These are phyloP conservation scores for Vitis hybrid DNA, from an alignment of 177 flowering plant species.

Conservation along the genomic window DNA sequence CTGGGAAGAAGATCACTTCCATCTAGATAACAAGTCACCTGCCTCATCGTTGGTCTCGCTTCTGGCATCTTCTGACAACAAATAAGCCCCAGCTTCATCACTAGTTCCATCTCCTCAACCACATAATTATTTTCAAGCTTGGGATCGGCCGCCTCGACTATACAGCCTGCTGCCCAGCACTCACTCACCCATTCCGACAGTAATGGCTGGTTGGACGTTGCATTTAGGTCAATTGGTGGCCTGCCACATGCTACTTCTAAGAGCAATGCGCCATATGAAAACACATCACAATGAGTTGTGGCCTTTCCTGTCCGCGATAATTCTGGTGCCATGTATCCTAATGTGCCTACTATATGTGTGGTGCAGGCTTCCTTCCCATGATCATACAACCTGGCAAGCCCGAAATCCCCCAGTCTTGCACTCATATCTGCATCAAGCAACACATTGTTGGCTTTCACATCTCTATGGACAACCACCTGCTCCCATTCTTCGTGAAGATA, in stretches of 20 bases:
- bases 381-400: constrained; percentile 52
- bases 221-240: constrained; percentile 21
- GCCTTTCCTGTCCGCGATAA: constrained; percentile 42
- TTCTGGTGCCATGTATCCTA: constrained; percentile 68
- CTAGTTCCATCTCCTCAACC: constrained; percentile 21
- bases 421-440: constrained; percentile 57
- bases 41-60: constrained; percentile 22
- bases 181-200: constrained; percentile 13
- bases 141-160: constrained; percentile 10
- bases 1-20: constrained; percentile 7
- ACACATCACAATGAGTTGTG: constrained; percentile 48
- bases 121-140: constrained; percentile 8
- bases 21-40: constrained; percentile 17
- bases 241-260: constrained; percentile 50
- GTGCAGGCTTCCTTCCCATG: constrained; percentile 35
- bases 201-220: background rate
- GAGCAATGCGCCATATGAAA: constrained; percentile 43
- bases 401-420: constrained; percentile 59
- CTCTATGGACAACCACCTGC: constrained; percentile 51
- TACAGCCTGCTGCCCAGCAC: constrained; percentile 13
- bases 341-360: constrained; percentile 46
- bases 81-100: constrained; percentile 20
- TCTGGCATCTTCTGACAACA: constrained; percentile 11
- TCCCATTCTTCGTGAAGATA: constrained; percentile 65
- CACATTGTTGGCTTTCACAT: constrained; percentile 61